Base-by-base conservation (phyloP, 768 basidiomycete genomes). In the Lenzites betulinus region DNA sequence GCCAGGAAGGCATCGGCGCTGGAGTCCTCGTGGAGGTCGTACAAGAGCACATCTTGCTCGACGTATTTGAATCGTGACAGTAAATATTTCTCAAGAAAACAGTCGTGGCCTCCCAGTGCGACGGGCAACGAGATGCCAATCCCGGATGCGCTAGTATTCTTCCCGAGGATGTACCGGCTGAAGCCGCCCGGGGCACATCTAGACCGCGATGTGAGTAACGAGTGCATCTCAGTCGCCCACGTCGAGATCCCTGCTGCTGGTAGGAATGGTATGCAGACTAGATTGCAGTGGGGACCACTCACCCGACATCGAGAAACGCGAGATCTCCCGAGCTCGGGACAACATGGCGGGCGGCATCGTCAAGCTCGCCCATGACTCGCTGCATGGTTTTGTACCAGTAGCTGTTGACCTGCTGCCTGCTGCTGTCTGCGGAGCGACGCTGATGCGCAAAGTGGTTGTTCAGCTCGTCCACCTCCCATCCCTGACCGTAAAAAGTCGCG, bases 111-210 rank as follows among this genome's bases (percentile, higher is more conserved):
- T 4, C 62, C 65, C 30, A 51, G 25, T 7, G 38, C 38, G 1
- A 26, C 26, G 2, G 60, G 59, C 6, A 66, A 54, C 7, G 68
- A 60, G 13, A 69, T 54, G 9, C 68, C 68, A 3, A 60, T 38
- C 1, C 68, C 68, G 16, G 33, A 33, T 15, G 63, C 59, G 2
- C 26, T 25, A 3, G 35, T 25, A 36, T 64, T 64, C 58, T 53
- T 63, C 38, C 18, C 9, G 0, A 69, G 66, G 33, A 67, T 50
- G 50, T 63, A 66, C 11, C 58, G 54, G 30, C 51, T 62, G 56
- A 69, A 69, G 3, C 68, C 66, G 3, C 68, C 66, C 2, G 68
- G 68, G 25, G 65, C 64, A 33, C 68, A 67, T 20, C 66, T 69
- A 26, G 11, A 30, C 15, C n/a, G 20, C 30, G 16, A 11, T 36